Conservation (phyloP, 495 filamentous ascomycete species). For the Penicillium pancosmium region DNA sequence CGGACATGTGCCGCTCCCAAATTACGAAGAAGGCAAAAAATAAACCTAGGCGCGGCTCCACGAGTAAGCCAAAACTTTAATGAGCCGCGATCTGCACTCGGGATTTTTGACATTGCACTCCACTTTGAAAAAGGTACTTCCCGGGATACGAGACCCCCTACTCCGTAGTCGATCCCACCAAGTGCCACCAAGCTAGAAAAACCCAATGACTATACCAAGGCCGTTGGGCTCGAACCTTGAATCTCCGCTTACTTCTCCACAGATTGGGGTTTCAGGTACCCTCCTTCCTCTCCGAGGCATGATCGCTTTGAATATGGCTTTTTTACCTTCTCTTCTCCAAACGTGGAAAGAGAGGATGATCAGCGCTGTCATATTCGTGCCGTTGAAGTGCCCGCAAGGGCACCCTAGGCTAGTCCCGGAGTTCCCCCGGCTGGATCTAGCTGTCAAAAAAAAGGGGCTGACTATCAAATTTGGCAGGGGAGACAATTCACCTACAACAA, state of each 20-base stretch:
- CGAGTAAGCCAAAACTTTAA: slow-evolving; percentile 3
- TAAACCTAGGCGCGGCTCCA: slow-evolving; percentile 13
- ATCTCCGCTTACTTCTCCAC: not conserved
- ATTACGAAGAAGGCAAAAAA: not conserved
- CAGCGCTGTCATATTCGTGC: slow-evolving; percentile 18
- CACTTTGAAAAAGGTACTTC: not conserved
- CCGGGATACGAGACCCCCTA: not conserved
- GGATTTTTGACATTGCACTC: slow-evolving; percentile 13
- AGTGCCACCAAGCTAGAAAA: not conserved
- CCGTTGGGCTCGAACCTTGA: slow-evolving; percentile 3
- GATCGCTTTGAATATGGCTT: slow-evolving; percentile 5
- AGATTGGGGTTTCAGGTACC: not conserved
- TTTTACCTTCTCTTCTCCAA: not conserved
- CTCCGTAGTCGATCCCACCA: not conserved
- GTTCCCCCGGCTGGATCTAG: slow-evolving; percentile 2
- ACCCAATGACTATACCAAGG: not conserved
- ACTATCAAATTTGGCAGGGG: not conserved
- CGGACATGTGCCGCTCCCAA: not conserved
- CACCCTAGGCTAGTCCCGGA: not conserved
- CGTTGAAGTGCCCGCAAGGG: not conserved
- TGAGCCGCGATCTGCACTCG: slow-evolving; percentile 17
- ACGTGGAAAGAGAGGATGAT: slow-evolving; percentile 4
- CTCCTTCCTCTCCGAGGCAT: slow-evolving; percentile 8
- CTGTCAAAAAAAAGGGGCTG: slow-evolving; percentile 2
- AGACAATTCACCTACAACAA: no score